Evolutionary conservation across 306 rosid genomes (phyloP), one percentile per base, ranked within the genome.

Genomic region (Lathyrus oleraceus): DNA sequence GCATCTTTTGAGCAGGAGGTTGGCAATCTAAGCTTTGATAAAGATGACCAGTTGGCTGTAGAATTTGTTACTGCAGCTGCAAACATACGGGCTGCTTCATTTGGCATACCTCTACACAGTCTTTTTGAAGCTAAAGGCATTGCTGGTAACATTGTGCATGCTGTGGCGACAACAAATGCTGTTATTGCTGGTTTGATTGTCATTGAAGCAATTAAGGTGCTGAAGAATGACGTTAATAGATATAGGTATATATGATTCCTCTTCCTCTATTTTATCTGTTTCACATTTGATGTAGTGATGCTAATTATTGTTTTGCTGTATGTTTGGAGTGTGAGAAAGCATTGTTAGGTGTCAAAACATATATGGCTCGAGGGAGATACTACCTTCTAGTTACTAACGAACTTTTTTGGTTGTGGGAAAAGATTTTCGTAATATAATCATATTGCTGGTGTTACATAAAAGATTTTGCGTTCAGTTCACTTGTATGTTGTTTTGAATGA

Each of bases 61-160:
- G 99, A 95, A 64, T 86, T 95, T 83, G 99, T 95, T 63, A 91
- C 99, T 69, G 91, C 97, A 52, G 95, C 99, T 73, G 99, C 99
- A 60, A 95, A 95, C 81, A 85, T 95, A 62, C 83, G 99, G 15
- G 99, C 99, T 59, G 78, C 87, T 69, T 91, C 97, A 74, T 95
- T 95, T 81, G 96, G 88, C 69, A 91, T 95, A 74, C 88, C 99
- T 43, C 78, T 89, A 85, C 97, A 91, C 72, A 87, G 89, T 83
- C 99, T 91, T 76, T 95, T 95, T 78, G 99, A 95, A 86, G 97
- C 97, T 42, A 95, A 95, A 83, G 99, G 99, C 32, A 95, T 95
- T 81, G 99, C 99, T 61, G 99, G 99, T 54, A 95, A 95, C 78
- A 95, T 95, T 67, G 99, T 95, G 62, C 99, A 95, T 79, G 99